Conservation (phyloP, 805 yeast species). For the Clavispora carvajalis region DNA sequence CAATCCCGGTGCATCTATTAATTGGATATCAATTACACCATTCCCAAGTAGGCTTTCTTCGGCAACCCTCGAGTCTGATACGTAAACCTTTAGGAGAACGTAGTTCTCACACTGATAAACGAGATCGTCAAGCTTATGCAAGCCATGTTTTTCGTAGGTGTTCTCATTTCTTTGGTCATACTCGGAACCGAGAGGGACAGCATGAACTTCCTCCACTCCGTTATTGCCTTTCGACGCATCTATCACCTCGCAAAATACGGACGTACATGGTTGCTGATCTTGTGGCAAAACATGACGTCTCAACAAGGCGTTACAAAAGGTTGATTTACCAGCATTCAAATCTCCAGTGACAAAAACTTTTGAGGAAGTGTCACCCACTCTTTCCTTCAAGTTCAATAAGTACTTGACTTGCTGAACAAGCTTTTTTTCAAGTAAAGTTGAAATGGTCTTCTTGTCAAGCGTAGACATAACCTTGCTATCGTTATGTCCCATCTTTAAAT, state of each 20-base stretch:
- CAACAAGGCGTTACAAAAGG: conserved; percentile 87
- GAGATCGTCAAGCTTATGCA: conserved; percentile 58
- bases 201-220: conserved; percentile 87
- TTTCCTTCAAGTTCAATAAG: conserved; percentile 61
- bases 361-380: conserved; percentile 88
- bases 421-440: conserved; percentile 66
- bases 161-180: conserved; percentile 56
- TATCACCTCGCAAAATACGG: conserved; percentile 90
- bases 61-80: conserved; percentile 65
- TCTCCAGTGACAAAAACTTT: conserved; percentile 97
- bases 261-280: conserved; percentile 97
- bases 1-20: conserved; percentile 96
- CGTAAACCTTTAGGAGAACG: conserved; percentile 71
- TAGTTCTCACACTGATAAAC: conserved; percentile 72
- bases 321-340: conserved; percentile 92
- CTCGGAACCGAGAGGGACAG: conserved; percentile 55
- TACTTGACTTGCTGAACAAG: conserved; percentile 63
- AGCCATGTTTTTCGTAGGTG: conserved; percentile 52
- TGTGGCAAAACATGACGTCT: conserved; percentile 79
- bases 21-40: conserved; percentile 85
- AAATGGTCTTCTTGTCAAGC: conserved; percentile 63
- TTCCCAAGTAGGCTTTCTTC: conserved; percentile 72
- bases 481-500: conserved; percentile 49
- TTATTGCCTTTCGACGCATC: conserved; percentile 70
- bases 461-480: conserved; percentile 40